Evolutionary conservation across 2,329 filamentous ascomycete genomes (phyloP), one percentile per base, ranked within the genome.

Genomic region (Diplodia scrobiculata): DNA sequence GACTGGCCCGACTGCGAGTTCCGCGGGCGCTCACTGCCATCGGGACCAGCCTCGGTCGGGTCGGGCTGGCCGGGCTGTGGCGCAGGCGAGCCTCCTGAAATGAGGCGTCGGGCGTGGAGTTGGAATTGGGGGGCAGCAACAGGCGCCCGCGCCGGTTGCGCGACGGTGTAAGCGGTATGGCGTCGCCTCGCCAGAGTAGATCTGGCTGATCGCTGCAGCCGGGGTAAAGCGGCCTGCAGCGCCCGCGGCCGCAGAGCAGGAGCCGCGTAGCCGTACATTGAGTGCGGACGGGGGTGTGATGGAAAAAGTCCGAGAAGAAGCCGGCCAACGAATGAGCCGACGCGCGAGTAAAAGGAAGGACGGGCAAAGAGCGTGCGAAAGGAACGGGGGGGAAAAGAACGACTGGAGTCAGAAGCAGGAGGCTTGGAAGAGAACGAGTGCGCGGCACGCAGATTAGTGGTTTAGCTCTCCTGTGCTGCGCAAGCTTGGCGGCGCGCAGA

Each of bases 301-400:
- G 34, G 7, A 66, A 59, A 53, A 54, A 63, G 36, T 63, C 65
- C 65, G 65, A 66, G 58, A 66, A 66, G 55, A 62, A 54, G 50
- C 65, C 65, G 64, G 32, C 54, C 27, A 66, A 48, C 21, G 55
- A 66, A 54, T 50, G 58, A 55, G 45, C 45, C n/a, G 58, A 45
- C 41, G 9, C 11, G 58, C 5, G 41, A 11, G 51, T 10, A 11
- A 36, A 17, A 41, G 21, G 47, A 34, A 63, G 67, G 63, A 21
- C 59, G 67, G 63, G 65, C 60, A 65, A 36, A 60, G 67, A 67
- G 67, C 59, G 68, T 66, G 65, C 32, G 53, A 65, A 64, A 52
- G 47, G 55, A 70, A 69, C 66, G 66, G 29, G 21, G 68, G 71
- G 29, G 52, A 53, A 54, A 54, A 63, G 58, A 62, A 27, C 45